Evolutionary conservation across 495 filamentous ascomycete genomes (phyloP).

Genomic region (Polyplosphaeria fusca): DNA sequence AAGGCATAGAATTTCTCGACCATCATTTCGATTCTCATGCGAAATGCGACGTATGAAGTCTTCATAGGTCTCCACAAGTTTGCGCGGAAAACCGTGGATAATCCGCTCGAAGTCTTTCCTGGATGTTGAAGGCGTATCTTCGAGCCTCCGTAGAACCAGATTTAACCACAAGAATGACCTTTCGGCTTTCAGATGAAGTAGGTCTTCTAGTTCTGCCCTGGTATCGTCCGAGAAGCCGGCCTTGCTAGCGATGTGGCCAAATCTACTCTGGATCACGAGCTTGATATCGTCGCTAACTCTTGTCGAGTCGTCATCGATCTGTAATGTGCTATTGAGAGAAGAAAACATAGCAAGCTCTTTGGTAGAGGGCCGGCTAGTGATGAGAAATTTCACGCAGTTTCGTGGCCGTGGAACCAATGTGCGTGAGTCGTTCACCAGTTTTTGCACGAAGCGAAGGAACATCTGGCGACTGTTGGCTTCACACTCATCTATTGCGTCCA

Average conservation of each 20-base stretch:
- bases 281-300: constrained; percentile 15
- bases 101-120: constrained; percentile 12
- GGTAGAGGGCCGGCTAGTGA: constrained; percentile 22
- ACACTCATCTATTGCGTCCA: constrained; percentile 33
- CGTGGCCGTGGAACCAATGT: background rate
- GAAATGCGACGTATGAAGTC: constrained; percentile 9
- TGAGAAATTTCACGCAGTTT: constrained; percentile 24
- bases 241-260: constrained; percentile 11
- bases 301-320: constrained; percentile 11
- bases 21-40: background rate
- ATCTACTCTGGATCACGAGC: constrained; percentile 11
- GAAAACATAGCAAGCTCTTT: background rate
- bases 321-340: constrained; percentile 2
- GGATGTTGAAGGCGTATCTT: constrained; percentile 1
- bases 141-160: constrained; percentile 13
- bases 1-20: constrained; percentile 10
- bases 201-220: constrained; percentile 6
- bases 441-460: constrained; percentile 4
- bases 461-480: constrained; percentile 10
- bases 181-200: constrained; percentile 15
- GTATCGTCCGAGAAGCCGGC: background rate
- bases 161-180: constrained; percentile 20
- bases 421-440: constrained; percentile 10
- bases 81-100: constrained; percentile 10
- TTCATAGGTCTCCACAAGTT: constrained; percentile 13